These are phyloP conservation scores for Parasarocladium wereldwijsianum DNA, from an alignment of 2,329 filamentous ascomycete species.

Conservation along the genomic window DNA sequence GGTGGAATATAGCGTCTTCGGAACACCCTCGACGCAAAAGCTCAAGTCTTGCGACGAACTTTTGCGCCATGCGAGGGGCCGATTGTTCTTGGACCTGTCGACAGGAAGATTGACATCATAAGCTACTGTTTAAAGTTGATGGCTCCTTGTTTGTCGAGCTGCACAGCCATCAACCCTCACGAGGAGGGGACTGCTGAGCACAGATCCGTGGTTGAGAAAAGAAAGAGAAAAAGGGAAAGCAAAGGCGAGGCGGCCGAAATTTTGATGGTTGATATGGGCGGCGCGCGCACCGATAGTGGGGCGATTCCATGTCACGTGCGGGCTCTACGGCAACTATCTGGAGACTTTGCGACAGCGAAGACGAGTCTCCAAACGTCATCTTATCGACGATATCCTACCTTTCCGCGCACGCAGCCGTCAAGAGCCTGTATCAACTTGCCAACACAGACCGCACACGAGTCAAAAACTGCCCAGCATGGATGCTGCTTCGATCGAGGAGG, in stretches of 20 bases:
- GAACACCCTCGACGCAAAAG: constrained; percentile 40
- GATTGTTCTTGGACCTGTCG: constrained; percentile 87
- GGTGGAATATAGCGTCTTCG: constrained; percentile 73
- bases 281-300: no score
- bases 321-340: not conserved
- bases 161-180: constrained; percentile 65
- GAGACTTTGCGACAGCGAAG: not conserved
- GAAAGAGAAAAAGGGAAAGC: constrained; percentile 17
- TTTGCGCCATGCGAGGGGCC: constrained; percentile 29
- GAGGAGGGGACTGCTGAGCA: constrained; percentile 64
- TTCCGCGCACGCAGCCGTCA: no score
- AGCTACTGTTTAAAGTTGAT: constrained; percentile 45
- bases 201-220: constrained; percentile 54
- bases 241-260: constrained; percentile 17
- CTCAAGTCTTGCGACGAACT: constrained; percentile 59
- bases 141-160: constrained; percentile 83
- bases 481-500: constrained; percentile 74
- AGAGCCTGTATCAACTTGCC: no score
- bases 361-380: no score
- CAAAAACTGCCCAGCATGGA: constrained; percentile 29
- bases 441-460: not conserved
- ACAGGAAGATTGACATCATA: constrained; percentile 81
- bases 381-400: constrained; percentile 4
- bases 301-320: constrained; percentile 4
- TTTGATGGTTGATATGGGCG: no score